Evolutionary conservation across 192 early-diverging fungal genomes (phyloP).

Genomic region (Funneliformis mosseae): DNA sequence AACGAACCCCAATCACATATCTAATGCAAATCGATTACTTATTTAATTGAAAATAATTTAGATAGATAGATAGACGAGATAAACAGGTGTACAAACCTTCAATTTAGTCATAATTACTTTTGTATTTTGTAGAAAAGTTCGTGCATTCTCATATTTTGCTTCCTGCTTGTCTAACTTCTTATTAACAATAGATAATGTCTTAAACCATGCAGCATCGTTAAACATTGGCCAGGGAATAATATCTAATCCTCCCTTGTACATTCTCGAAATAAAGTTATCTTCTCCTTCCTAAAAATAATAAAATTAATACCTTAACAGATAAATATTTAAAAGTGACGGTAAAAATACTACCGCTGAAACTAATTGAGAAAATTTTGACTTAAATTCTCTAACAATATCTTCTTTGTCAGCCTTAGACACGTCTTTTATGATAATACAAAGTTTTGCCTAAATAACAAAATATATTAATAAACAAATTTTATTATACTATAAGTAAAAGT

Average conservation of each 20-base stretch:
- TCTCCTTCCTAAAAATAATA: slow-evolving; percentile 15
- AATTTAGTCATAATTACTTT: slow-evolving; percentile 25
- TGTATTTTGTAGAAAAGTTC: neutral
- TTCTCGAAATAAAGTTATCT: slow-evolving; percentile 31
- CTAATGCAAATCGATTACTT: neutral
- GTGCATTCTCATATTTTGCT: slow-evolving; percentile 23
- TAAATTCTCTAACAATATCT: slow-evolving; percentile 25
- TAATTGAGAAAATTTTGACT: neutral
- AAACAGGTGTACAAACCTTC: neutral
- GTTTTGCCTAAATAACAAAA: neutral
- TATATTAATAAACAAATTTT: neutral
- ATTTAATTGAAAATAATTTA: neutral
- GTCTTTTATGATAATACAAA: slow-evolving; percentile 35
- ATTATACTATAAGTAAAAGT: neutral
- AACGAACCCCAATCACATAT: slow-evolving; percentile 32
- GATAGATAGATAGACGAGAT: neutral
- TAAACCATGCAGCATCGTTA: slow-evolving; percentile 7
- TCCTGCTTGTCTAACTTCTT: slow-evolving; percentile 5
- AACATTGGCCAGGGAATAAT: slow-evolving; percentile 36
- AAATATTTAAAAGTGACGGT: neutral
- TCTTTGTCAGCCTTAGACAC: slow-evolving; percentile 5
- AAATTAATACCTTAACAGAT: neutral
- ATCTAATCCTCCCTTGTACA: slow-evolving; percentile 4
- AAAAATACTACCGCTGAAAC: neutral
- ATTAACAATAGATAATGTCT: slow-evolving; percentile 4